Conservation (phyloP, 2,329 filamentous ascomycete genomes). For the Ophiostoma tasmaniense region DNA sequence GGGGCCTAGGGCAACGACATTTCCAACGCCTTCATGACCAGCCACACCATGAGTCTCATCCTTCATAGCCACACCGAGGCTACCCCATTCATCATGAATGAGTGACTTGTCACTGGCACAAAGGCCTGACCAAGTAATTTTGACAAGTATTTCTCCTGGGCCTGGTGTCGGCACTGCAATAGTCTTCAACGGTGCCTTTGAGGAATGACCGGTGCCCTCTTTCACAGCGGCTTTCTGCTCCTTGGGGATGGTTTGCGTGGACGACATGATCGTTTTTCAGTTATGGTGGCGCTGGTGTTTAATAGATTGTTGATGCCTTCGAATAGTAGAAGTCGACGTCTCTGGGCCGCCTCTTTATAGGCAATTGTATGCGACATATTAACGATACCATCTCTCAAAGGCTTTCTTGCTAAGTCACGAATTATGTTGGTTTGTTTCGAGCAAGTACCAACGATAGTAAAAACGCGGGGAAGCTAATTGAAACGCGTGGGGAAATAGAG, state of each 20-base stretch:
- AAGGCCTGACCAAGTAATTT: constrained; percentile 17
- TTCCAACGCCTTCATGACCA: constrained; percentile 35
- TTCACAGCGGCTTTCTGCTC: constrained; percentile 18
- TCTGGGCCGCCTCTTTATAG: neutral
- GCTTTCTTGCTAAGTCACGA: neutral
- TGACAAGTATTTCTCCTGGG: constrained; percentile 18
- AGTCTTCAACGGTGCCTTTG: constrained; percentile 7
- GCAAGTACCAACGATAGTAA: neutral
- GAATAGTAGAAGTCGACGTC: neutral
- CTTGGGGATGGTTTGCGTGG: constrained; percentile 17
- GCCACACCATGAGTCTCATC: constrained; percentile 12
- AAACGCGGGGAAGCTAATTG: neutral
- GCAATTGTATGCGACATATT: neutral
- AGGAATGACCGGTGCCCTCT: constrained; percentile 7
- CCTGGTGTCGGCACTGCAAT: constrained; percentile 13
- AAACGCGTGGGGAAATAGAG: neutral
- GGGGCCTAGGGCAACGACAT: constrained; percentile 29
- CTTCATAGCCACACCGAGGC: constrained; percentile 15
- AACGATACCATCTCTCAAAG: neutral
- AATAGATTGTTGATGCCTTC: neutral
- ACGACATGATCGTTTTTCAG: neutral
- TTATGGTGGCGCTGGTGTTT: neutral
- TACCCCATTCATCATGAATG: constrained; percentile 19
- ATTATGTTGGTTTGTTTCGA: neutral
- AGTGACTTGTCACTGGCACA: constrained; percentile 21